Conservation (phyloP, 2,329 filamentous ascomycete genomes). For the Diaporthe batatas region DNA sequence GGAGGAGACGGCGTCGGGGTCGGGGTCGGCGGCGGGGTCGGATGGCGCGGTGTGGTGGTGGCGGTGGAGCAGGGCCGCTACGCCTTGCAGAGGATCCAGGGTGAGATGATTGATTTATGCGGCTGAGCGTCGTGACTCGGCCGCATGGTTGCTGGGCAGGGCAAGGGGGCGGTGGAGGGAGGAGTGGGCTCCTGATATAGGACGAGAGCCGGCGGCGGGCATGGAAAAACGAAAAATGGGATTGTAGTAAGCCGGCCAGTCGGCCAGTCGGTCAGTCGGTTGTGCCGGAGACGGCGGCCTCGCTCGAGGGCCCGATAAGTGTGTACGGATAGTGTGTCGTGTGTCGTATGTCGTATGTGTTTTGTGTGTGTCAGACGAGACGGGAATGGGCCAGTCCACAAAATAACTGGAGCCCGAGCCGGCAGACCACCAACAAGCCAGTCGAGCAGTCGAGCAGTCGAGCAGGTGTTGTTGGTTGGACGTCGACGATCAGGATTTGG, state of each 20-base stretch:
- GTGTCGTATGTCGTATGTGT: not conserved
- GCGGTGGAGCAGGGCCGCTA: conserved; percentile 53
- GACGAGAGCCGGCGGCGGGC: not conserved
- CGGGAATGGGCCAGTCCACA: not conserved
- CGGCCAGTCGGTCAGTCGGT: not conserved
- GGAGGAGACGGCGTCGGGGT: conserved; percentile 54
- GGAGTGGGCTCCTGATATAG: conserved; percentile 25
- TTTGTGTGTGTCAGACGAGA: not conserved
- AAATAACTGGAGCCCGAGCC: not conserved
- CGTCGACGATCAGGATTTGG: conserved; percentile 15
- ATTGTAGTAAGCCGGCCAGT: not conserved
- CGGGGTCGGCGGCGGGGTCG: conserved; percentile 49
- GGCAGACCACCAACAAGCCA: no score
- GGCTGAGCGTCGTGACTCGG: conserved; percentile 67
- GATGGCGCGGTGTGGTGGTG: conserved; percentile 48
- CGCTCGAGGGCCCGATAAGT: conserved; percentile 18
- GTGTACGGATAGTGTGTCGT: no score
- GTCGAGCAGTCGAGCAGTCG: no score
- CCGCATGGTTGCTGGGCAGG: conserved; percentile 62
- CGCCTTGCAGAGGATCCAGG: conserved; percentile 68
- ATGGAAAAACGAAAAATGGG: conserved; percentile 8
- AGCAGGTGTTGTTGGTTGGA: not conserved
- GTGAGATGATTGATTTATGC: conserved; percentile 61
- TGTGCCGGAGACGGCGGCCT: conserved; percentile 32
- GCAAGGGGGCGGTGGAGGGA: conserved; percentile 3